Percentiles rank a stretch among this genome's conserved stretches.
These are phyloP conservation scores for Funneliformis geosporum DNA, from an alignment of 192 early-diverging fungal species.

Conservation along the genomic window DNA sequence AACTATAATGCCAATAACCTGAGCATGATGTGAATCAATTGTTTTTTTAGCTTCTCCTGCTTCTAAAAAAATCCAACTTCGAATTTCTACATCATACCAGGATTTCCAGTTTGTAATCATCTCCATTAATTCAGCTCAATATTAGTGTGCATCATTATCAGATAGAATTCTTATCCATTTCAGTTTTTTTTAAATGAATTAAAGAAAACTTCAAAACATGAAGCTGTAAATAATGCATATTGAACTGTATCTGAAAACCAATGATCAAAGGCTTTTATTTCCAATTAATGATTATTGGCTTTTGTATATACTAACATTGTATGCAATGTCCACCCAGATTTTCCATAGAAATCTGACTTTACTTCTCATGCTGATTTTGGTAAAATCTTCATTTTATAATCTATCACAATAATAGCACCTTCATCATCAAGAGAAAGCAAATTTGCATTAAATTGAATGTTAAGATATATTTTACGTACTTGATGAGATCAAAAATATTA, in stretches of 20 bases:
- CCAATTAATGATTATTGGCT: not conserved
- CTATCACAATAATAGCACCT: no score
- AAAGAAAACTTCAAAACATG: not conserved
- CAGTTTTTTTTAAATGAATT: not conserved
- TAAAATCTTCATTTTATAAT: constrained; percentile 21
- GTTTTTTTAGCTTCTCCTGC: not conserved
- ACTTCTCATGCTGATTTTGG: not conserved
- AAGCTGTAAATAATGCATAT: not conserved
- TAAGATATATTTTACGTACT: no score
- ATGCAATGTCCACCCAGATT: not conserved
- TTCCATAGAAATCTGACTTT: constrained; percentile 7
- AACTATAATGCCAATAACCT: not conserved
- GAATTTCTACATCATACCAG: not conserved
- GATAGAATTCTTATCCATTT: not conserved
- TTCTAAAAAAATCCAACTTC: constrained; percentile 7
- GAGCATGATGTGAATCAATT: not conserved
- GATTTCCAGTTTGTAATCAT: not conserved
- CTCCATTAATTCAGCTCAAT: not conserved
- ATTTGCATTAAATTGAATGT: no score
- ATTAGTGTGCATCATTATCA: not conserved
- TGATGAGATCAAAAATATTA: no score
- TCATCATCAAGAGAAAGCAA: no score
- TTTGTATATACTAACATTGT: constrained; percentile 2
- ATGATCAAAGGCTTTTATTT: not conserved
- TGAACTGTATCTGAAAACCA: not conserved